Evolutionary conservation across 2,329 filamentous ascomycete genomes (phyloP).

Genomic region (Colletotrichum spaethianum): DNA sequence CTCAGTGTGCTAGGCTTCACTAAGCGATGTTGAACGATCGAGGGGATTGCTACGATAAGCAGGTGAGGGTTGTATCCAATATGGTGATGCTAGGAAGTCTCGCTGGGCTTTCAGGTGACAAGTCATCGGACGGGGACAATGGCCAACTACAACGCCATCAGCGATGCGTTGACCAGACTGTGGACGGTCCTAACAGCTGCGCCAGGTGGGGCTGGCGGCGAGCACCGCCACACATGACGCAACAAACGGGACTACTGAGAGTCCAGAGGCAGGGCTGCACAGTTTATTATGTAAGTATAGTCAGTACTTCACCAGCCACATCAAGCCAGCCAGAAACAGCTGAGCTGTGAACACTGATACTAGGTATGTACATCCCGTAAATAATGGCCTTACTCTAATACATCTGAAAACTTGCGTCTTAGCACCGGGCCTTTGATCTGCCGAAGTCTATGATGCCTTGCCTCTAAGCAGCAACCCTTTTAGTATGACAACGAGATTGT

Average conservation of each 20-base stretch:
- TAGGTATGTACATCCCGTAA: no score
- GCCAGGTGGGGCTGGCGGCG: neutral
- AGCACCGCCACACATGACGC: neutral
- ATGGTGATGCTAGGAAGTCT: conserved; percentile 1
- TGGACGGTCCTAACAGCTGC: neutral
- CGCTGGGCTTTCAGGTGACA: neutral
- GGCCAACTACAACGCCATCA: neutral
- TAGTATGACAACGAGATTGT: neutral
- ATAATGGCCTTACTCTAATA: no score
- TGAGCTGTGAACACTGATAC: neutral
- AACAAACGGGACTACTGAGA: neutral
- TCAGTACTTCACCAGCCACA: neutral
- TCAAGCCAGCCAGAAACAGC: neutral
- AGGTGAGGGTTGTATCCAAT: neutral
- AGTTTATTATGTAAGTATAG: neutral
- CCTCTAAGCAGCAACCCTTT: conserved; percentile 1
- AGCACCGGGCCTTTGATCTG: conserved; percentile 1
- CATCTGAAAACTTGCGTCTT: neutral
- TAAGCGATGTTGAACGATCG: neutral
- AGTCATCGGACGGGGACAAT: neutral
- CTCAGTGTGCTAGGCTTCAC: neutral
- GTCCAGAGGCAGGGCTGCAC: neutral
- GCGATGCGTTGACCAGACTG: neutral
- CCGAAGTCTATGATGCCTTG: conserved; percentile 31
- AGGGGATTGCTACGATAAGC: neutral